phyloP scores from a whole-genome alignment of 495 filamentous ascomycete species.

The Tuber calosporum region DNA sequence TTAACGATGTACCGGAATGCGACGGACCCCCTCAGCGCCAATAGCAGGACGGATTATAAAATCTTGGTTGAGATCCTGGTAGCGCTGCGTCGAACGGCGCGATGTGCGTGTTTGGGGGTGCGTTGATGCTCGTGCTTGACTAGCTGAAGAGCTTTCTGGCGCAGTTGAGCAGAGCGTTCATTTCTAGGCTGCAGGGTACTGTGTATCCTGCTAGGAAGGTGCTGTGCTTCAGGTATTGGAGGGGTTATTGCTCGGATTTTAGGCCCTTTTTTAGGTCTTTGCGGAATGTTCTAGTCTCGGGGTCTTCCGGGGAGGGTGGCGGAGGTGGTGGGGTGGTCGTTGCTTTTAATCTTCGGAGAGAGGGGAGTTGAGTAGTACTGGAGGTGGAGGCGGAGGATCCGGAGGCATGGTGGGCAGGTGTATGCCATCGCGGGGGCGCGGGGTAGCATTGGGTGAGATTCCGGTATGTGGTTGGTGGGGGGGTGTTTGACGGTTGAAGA shows the following conservation, averaged over 20 bases:
- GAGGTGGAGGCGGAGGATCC: not conserved
- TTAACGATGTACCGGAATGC: slow-evolving; percentile 75
- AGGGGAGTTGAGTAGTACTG: not conserved
- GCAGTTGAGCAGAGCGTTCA: slow-evolving; percentile 92
- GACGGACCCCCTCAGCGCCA: slow-evolving; percentile 79
- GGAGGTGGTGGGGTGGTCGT: not conserved
- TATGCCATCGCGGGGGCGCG: not conserved
- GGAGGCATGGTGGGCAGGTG: not conserved
- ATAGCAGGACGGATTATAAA: slow-evolving; percentile 80
- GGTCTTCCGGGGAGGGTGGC: not conserved
- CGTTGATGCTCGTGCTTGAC: slow-evolving; percentile 64
- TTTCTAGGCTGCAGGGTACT: slow-evolving; percentile 89
- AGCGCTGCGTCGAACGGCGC: slow-evolving; percentile 82
- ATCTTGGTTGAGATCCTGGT: slow-evolving; percentile 74
- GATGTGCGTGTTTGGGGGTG: slow-evolving; percentile 73
- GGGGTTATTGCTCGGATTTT: not conserved
- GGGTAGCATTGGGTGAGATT: not conserved
- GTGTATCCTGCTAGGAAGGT: slow-evolving; percentile 43
- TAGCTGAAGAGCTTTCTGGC: slow-evolving; percentile 74
- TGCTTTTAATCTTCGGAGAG: not conserved
- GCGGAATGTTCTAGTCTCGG: not conserved
- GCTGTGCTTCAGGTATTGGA: not conserved
- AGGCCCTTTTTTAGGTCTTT: not conserved
- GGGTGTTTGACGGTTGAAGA: not conserved
- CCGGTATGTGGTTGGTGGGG: not conserved